Evolutionary conservation across 805 yeast genomes (phyloP).

Genomic region (Ogataea zsoltii): DNA sequence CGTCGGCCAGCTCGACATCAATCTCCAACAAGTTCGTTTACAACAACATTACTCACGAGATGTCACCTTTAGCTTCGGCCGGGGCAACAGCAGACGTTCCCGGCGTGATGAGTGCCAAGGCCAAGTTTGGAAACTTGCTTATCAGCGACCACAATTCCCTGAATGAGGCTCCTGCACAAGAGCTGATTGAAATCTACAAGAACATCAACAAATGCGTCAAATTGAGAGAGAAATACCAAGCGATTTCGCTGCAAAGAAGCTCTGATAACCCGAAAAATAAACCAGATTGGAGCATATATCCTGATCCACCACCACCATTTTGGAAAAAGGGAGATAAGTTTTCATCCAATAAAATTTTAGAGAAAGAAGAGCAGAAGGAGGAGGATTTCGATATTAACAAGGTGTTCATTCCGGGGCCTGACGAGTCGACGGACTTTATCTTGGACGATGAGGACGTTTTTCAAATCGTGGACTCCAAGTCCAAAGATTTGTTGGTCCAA

Average conservation of each 20-base stretch:
- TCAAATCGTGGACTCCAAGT: conserved; percentile 40
- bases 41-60: conserved; percentile 32
- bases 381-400: conserved; percentile 59
- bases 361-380: conserved; percentile 37
- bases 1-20: conserved; percentile 7
- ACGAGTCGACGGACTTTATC: conserved; percentile 41
- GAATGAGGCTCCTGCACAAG: conserved; percentile 65
- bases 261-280: conserved; percentile 82
- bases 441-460: conserved; percentile 68
- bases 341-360: conserved; percentile 16
- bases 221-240: conserved; percentile 74
- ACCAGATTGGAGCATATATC: conserved; percentile 77
- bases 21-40: conserved; percentile 24
- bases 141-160: conserved; percentile 50
- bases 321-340: conserved; percentile 50
- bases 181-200: conserved; percentile 60
- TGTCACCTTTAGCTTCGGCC: conserved; percentile 16
- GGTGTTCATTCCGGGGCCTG: conserved; percentile 54
- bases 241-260: conserved; percentile 69
- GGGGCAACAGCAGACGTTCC: conserved; percentile 5
- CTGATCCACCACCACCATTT: conserved; percentile 91
- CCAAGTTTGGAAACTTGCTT: conserved; percentile 46
- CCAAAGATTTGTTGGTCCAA: conserved; percentile 45
- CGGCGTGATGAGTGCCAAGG: conserved; percentile 26
- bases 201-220: conserved; percentile 68